These are phyloP conservation scores for Pyricularia pennisetigena DNA, from an alignment of 2,329 filamentous ascomycete species.

Conservation along the genomic window DNA sequence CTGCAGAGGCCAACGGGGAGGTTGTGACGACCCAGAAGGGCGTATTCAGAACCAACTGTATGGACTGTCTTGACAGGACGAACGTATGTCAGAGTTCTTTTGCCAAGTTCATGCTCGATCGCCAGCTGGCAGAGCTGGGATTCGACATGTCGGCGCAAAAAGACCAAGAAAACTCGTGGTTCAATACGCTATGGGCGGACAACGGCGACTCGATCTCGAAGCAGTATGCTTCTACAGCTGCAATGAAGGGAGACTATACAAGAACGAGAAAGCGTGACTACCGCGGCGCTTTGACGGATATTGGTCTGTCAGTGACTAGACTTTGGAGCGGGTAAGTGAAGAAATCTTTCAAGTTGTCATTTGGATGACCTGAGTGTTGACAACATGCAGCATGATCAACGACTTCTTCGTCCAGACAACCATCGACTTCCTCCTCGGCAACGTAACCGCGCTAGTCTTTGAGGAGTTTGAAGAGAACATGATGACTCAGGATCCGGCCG, in stretches of 20 bases:
- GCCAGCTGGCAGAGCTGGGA: constrained; percentile 66
- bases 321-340: constrained; percentile 53
- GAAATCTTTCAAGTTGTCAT: constrained; percentile 9
- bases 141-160: constrained; percentile 64
- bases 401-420: constrained; percentile 95
- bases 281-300: constrained; percentile 81
- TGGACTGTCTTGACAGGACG: constrained; percentile 95
- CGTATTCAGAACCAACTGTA: constrained; percentile 89
- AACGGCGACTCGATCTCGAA: constrained; percentile 94
- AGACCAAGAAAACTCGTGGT: constrained; percentile 80
- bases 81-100: constrained; percentile 94
- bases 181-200: constrained; percentile 94
- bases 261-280: constrained; percentile 85
- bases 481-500: constrained; percentile 84
- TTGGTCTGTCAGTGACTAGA: constrained; percentile 76
- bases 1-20: constrained; percentile 35
- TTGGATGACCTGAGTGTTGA: constrained; percentile 4
- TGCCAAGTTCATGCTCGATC: constrained; percentile 71
- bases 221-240: constrained; percentile 91
- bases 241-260: constrained; percentile 94
- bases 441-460: constrained; percentile 75
- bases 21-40: constrained; percentile 51
- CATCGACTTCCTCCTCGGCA: constrained; percentile 89
- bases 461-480: constrained; percentile 91
- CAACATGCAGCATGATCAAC: constrained; percentile 73